phyloP scores from a whole-genome alignment of 495 filamentous ascomycete genomes.

The Hypoxylon intermedium region DNA sequence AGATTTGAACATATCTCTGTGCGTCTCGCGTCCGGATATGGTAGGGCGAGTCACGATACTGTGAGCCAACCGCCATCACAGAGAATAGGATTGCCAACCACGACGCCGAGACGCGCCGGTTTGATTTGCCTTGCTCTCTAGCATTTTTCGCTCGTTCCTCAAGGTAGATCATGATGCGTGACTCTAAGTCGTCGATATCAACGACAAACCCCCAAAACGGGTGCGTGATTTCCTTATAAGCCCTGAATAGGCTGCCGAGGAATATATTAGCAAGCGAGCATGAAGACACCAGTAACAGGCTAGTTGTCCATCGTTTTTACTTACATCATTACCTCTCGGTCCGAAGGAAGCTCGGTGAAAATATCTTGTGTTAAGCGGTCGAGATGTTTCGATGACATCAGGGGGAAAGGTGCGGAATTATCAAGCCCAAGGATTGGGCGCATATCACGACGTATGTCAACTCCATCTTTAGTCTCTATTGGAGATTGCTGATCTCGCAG shows the following conservation, averaged over 20 bases:
- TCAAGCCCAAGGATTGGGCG: conserved; percentile 82
- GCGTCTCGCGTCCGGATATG: conserved; percentile 59
- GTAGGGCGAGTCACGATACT: conserved; percentile 74
- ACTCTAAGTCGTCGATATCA: conserved; percentile 71
- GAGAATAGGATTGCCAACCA: conserved; percentile 81
- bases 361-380: conserved; percentile 75
- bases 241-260: conserved; percentile 66
- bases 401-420: conserved; percentile 84
- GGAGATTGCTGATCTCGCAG: conserved; percentile 66
- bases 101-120: conserved; percentile 64
- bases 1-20: conserved; percentile 63
- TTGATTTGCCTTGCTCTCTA: conserved; percentile 55
- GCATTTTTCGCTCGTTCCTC: conserved; percentile 66
- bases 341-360: conserved; percentile 67
- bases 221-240: conserved; percentile 77
- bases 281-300: not conserved
- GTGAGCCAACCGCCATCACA: conserved; percentile 79
- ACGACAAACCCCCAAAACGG: conserved; percentile 82
- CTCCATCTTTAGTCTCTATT: conserved; percentile 54
- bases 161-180: conserved; percentile 69
- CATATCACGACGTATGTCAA: conserved; percentile 67
- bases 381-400: conserved; percentile 76
- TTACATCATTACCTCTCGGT: conserved; percentile 66
- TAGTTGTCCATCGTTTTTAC: conserved; percentile 28
- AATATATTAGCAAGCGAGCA: not conserved